Conservation (phyloP, 306 rosid species). For the Dryas octopetala region DNA sequence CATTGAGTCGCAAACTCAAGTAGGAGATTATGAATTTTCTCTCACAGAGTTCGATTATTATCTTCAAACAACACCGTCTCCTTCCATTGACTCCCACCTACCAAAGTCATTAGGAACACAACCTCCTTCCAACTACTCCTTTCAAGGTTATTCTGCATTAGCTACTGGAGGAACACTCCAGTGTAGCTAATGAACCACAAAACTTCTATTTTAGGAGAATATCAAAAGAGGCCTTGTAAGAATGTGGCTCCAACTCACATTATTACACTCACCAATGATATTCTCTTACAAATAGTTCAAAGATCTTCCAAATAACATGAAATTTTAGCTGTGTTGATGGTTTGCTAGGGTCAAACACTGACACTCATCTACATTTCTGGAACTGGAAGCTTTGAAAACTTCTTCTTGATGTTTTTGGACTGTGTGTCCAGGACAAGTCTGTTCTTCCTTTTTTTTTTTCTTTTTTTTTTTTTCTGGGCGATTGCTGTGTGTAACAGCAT, state of each 20-base stretch:
- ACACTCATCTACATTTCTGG: no score
- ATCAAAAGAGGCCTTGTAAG: slow-evolving; percentile 11
- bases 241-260: neutral
- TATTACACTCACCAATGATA: no score
- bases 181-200: slow-evolving; percentile 13
- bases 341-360: no score
- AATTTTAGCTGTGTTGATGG: no score
- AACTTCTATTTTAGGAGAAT: slow-evolving; percentile 15
- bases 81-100: neutral
- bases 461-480: no score
- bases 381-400: no score
- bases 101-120: slow-evolving; percentile 11
- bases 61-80: slow-evolving; percentile 6
- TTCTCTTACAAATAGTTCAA: no score
- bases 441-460: no score
- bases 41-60: neutral
- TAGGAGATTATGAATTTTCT: slow-evolving; percentile 15
- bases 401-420: no score
- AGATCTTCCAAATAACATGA: no score
- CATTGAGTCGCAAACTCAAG: neutral
- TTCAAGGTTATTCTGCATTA: slow-evolving; percentile 21
- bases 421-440: no score
- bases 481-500: no score
- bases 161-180: slow-evolving; percentile 24
- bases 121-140: neutral